phyloP scores from a whole-genome alignment of 2,329 filamentous ascomycete species.

The Exophiala oligosperma region DNA sequence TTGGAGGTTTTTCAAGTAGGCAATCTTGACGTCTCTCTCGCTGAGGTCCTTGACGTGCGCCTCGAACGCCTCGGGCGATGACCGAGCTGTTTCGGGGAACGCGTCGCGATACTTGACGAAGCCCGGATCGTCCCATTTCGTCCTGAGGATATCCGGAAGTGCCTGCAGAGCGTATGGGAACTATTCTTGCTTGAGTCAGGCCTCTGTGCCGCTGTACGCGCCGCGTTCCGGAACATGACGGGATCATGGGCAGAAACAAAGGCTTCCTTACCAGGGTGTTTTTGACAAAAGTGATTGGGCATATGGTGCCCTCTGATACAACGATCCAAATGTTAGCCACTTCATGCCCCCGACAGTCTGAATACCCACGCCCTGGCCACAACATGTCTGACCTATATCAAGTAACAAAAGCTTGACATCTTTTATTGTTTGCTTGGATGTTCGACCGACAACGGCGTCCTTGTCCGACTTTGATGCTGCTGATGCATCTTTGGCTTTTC shows the following conservation, averaged over 20 bases:
- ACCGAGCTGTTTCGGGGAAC: conserved; percentile 17
- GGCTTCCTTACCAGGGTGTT: conserved; percentile 19
- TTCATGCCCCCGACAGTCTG: neutral
- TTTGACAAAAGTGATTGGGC: conserved; percentile 26
- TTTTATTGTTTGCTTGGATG: neutral
- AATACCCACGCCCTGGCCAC: neutral
- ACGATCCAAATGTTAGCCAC: neutral
- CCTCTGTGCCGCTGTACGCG: neutral
- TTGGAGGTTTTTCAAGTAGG: conserved; percentile 26
- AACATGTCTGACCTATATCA: conserved; percentile 13
- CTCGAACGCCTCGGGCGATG: conserved; percentile 18
- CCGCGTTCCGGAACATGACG: neutral
- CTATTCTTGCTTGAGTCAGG: conserved; percentile 5
- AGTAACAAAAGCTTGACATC: conserved; percentile 10
- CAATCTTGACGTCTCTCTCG: conserved; percentile 23
- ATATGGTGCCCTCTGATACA: conserved; percentile 26
- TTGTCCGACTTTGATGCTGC: neutral
- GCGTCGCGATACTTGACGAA: conserved; percentile 20
- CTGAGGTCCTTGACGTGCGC: conserved; percentile 24
- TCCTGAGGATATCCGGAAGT: conserved; percentile 18
- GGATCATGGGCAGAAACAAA: neutral
- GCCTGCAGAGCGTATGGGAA: conserved; percentile 26
- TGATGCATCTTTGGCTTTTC: too few relatives aligned
- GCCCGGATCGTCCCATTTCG: conserved; percentile 18
- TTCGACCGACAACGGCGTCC: neutral